Percentiles rank a stretch among this genome's conserved stretches.
phyloP scores from a whole-genome alignment of 129 eudicot species.

The Escallonia herrerae region DNA sequence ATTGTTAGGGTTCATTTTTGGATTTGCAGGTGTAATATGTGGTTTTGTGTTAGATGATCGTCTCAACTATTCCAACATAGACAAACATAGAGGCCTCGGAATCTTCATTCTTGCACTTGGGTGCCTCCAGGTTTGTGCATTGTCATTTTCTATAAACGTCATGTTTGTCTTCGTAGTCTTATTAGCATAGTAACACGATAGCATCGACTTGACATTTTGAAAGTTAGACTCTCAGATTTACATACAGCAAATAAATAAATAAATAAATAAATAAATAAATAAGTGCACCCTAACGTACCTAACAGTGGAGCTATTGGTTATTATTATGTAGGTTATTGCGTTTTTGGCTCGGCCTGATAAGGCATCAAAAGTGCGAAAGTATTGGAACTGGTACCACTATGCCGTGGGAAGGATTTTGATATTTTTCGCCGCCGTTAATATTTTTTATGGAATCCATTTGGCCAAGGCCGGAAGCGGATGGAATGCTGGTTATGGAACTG shows the following conservation, averaged over 20 bases:
- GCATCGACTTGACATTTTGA: too few species aligned
- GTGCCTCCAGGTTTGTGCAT: constrained; percentile 60
- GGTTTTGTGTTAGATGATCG: constrained; percentile 54
- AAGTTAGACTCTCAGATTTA: too few species aligned
- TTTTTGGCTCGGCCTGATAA: constrained; percentile 54
- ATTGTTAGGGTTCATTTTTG: constrained; percentile 48
- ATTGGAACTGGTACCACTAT: constrained; percentile 93
- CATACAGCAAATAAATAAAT: too few species aligned
- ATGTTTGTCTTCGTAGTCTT: too few species aligned
- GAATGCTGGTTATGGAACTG: constrained; percentile 54
- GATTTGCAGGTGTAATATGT: constrained; percentile 47
- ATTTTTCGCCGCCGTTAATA: constrained; percentile 54
- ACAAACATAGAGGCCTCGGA: constrained; percentile 65
- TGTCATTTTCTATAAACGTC: background rate
- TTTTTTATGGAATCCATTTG: constrained; percentile 69
- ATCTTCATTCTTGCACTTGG: constrained; percentile 51
- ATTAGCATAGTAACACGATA: too few species aligned
- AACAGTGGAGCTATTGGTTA: background rate
- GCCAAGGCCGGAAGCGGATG: constrained; percentile 54
- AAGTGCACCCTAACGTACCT: too few species aligned
- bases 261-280: too few species aligned
- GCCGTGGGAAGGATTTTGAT: constrained; percentile 52
- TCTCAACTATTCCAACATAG: constrained; percentile 23
- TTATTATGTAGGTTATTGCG: constrained; percentile 48
- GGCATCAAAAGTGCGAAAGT: constrained; percentile 52